A percentile compares a stretch with the other conserved stretches of the same genome.
Conservation (phyloP, 257 asterid species). For the Nicotiana paniculata region DNA sequence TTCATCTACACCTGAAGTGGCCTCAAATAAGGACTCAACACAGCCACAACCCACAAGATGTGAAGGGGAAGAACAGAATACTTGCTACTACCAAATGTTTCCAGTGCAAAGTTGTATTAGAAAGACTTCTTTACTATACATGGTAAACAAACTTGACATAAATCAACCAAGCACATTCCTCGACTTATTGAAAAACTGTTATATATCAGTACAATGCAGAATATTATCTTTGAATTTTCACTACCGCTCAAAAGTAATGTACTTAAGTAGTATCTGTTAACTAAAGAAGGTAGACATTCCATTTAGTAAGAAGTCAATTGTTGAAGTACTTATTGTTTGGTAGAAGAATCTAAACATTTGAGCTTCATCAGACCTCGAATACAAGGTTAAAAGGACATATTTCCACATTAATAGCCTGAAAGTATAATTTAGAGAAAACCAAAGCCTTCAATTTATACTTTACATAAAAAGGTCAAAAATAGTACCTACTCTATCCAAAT, state of each 20-base stretch:
- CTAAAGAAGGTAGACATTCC: background rate
- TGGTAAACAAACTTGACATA: background rate
- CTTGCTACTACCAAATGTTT: background rate
- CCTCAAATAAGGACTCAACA: background rate
- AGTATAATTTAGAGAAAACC: background rate
- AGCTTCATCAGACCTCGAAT: background rate
- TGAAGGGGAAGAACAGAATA: background rate
- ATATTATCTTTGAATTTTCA: background rate
- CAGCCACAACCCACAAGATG: background rate
- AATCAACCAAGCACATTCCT: background rate
- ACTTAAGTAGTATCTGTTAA: background rate
- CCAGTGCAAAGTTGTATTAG: background rate
- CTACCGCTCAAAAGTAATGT: background rate
- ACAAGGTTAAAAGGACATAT: background rate
- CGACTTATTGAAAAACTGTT: background rate
- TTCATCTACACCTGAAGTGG: background rate
- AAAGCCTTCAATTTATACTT: too few relatives aligned
- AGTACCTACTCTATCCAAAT: background rate
- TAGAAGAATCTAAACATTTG: background rate
- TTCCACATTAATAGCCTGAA: background rate
- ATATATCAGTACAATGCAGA: background rate
- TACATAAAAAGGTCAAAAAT: background rate
- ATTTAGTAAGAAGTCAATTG: background rate
- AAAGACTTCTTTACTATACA: background rate
- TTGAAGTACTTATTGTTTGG: background rate